Conservation (phyloP, 768 basidiomycete species). For the Leccinum arenicola region DNA sequence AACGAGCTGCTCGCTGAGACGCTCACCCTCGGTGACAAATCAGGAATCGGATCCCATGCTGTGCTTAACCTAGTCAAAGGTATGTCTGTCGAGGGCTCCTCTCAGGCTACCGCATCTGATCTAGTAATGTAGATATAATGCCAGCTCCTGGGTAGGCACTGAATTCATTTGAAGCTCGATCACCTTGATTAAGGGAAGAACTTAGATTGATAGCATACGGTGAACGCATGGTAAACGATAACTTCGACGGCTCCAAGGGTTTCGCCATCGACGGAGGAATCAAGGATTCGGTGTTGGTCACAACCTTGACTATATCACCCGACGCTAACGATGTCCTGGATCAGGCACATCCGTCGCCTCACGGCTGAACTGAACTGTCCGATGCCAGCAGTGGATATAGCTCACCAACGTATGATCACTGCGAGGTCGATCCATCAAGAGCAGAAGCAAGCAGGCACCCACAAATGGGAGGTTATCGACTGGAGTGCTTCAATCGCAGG, state of each 20-base stretch:
- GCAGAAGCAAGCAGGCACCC: slow-evolving; percentile 42
- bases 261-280: slow-evolving; percentile 86
- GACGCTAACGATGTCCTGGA: slow-evolving; percentile 4
- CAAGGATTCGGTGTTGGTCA: slow-evolving; percentile 68
- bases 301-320: background rate
- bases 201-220: slow-evolving; percentile 54
- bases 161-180: background rate
- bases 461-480: slow-evolving; percentile 61
- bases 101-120: slow-evolving; percentile 13
- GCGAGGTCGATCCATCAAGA: slow-evolving; percentile 68
- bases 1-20: slow-evolving; percentile 79
- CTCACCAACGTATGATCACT: slow-evolving; percentile 76
- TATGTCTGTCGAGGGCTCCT: slow-evolving; percentile 17
- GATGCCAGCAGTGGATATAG: slow-evolving; percentile 69
- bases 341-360: slow-evolving; percentile 66
- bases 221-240: slow-evolving; percentile 67
- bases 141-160: slow-evolving; percentile 56
- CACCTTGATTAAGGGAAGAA: slow-evolving; percentile 1
- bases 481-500: slow-evolving; percentile 85
- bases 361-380: slow-evolving; percentile 63
- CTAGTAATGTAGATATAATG: slow-evolving; percentile 49
- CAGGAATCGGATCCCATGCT: slow-evolving; percentile 68
- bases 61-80: slow-evolving; percentile 60
- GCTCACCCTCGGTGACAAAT: slow-evolving; percentile 83
- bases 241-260: slow-evolving; percentile 71